Base-by-base conservation (phyloP, 306 rosid species). In the Carpinus fangiana region DNA sequence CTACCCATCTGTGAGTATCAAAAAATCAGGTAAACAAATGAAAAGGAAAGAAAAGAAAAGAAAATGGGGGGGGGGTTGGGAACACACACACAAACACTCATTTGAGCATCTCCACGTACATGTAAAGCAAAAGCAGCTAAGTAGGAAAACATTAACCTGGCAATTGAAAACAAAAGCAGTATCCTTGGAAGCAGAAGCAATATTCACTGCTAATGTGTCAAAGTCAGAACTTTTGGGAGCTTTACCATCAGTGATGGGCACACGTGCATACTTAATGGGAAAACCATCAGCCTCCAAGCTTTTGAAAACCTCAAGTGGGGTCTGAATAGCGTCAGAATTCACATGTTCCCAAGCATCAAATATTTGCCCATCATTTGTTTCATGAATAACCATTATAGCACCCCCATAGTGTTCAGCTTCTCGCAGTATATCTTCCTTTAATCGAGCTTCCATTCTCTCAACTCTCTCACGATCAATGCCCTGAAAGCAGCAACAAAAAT, bases 311-410 rank as follows among this genome's bases (percentile, higher is more conserved):
- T 93, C 97, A 82, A 89, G 93, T 36, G 98, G 98, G 76, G 97
- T 93, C 87, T 93, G 94, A 83, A 93, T 78, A 60, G 89, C 72
- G n/a, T 86, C 86, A 45, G 92, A 53, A 77, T 84, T 84, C 61
- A 93, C 91, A 72, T 83, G 85, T 83, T 93, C 98, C 98, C 98
- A 93, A 28, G 94, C 91, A 87, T 93, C 93, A 84, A 74, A 91
- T 81, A 93, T 93, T 79, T 93, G 93, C 73, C 97, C 86, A 77
- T 86, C 87, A 56, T 89, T 83, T 84, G 98, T 86, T 87, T 93
- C 98, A 75, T 93, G 97, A 88, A 93, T 89, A 76, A 93, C 98
- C 97, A 93, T 89, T 84, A 93, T 91, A 47, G 97, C 97, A 87
- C 83, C 90, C 76, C 84, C 85, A 82, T 93, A 91, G 18, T 54